Evolutionary conservation across 805 yeast species (phyloP).

Genomic region (Lipomyces yamanashiensis): DNA sequence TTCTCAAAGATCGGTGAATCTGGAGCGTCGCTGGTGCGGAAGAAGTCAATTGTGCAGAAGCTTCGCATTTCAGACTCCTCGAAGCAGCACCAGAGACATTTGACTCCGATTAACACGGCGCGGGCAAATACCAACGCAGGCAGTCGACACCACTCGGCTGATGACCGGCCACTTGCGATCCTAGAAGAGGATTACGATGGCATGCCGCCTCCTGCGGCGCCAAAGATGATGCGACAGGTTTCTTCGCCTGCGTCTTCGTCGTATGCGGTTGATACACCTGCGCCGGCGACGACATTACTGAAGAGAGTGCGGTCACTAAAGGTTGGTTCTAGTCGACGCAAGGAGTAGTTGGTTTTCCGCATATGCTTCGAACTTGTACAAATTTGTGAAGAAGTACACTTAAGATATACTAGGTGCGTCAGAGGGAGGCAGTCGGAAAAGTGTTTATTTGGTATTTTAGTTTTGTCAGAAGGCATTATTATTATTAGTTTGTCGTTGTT

Average conservation of each 20-base stretch:
- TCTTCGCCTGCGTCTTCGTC: conserved; percentile 31
- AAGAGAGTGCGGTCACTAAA: conserved; percentile 89
- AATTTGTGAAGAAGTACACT: too few relatives aligned
- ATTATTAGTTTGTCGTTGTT: too few relatives aligned
- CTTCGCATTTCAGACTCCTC: conserved; percentile 45
- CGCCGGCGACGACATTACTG: conserved; percentile 52
- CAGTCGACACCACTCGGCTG: conserved; percentile 11
- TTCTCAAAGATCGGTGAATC: conserved; percentile 19
- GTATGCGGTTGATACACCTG: not conserved
- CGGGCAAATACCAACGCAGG: conserved; percentile 25
- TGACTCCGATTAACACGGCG: conserved; percentile 17
- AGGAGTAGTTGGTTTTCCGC: not conserved
- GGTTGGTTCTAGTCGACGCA: conserved; percentile 55
- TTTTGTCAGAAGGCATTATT: not conserved
- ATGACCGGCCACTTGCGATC: conserved; percentile 4
- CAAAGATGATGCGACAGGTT: conserved; percentile 29
- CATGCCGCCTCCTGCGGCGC: conserved; percentile 17
- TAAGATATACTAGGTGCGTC: not conserved
- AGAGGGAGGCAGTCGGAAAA: not conserved
- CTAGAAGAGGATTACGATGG: conserved; percentile 2
- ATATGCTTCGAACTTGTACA: too few relatives aligned
- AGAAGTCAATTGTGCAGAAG: conserved; percentile 80
- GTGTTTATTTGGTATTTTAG: not conserved
- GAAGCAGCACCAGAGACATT: not conserved
- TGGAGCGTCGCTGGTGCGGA: conserved; percentile 61